Evolutionary conservation across 768 basidiomycete genomes (phyloP), one percentile per base, ranked within the genome.

Genomic region (Termitomyces sp.): DNA sequence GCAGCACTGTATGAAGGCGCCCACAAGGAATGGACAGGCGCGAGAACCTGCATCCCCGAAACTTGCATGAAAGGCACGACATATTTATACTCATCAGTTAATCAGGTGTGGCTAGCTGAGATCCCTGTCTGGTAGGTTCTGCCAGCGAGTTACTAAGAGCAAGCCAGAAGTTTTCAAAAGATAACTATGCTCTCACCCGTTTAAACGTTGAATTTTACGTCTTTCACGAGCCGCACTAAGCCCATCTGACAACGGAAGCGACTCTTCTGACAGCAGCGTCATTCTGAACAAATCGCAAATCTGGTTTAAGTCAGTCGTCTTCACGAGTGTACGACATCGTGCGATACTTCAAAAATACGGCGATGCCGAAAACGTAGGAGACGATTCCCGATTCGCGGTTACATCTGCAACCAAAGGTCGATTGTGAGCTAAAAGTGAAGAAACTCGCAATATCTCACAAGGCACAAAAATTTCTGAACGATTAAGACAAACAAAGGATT

Each of bases 221-320:
- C n/a, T n/a, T n/a, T n/a, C n/a, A n/a, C n/a, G n/a, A n/a, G n/a
- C n/a, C n/a, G n/a, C n/a, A n/a, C n/a, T n/a, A n/a, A n/a, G n/a
- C n/a, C 91, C 91, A 93, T 6, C 67, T 65, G 2, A 85, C 89
- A 34, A 90, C 76, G 18, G 76, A 72, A 0, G 85, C 81, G 0
- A 93, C 90, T 59, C 79, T 86, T 57, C 82, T 77, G 15, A 93
- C 87, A 8, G 78, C 79, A 9, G 84, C 81, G 57, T 93, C 90
- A 58, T 84, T 89, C 59, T 76, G 74, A 1, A 84, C 88, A 4
- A 93, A 74, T 37, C 89, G 78, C 44, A 92, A 69, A 69, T 93
- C 91, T 18, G 91, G 90, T 6, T 89, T 80, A 6, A 89, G 72
- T 6, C 75, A 75, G 18, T 74, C 72, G 67, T 93, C 89, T 60